These are phyloP conservation scores for Helianthus tuberosus DNA, from an alignment of 129 eudicot genomes.

Conservation along the genomic window DNA sequence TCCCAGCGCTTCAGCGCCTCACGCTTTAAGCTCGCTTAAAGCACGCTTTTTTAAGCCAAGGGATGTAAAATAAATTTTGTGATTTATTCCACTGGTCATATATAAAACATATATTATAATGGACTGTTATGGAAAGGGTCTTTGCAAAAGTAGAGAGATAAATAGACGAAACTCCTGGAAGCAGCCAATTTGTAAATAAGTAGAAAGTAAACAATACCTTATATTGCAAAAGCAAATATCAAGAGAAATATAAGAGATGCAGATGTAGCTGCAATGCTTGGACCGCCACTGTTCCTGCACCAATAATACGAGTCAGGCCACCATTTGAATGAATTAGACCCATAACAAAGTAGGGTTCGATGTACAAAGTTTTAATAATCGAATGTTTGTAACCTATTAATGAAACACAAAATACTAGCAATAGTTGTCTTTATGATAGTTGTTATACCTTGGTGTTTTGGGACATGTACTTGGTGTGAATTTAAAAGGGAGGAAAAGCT, in stretches of 20 bases:
- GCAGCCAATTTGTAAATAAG: neutral
- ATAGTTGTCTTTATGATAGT: no score
- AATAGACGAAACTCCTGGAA: neutral
- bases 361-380: no score
- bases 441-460: no score
- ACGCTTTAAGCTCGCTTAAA: no score
- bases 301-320: neutral
- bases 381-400: conserved; percentile 22
- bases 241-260: conserved; percentile 96
- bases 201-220: conserved; percentile 54
- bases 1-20: no score
- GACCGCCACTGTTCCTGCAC: conserved; percentile 54
- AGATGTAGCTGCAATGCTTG: conserved; percentile 68
- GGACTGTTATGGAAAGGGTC: neutral
- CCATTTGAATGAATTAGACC: neutral
- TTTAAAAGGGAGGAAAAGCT: no score
- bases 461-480: no score
- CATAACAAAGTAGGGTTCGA: no score
- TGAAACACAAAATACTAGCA: no score
- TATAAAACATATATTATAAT: conserved; percentile 3
- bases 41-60: no score
- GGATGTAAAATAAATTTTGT: conserved; percentile 22
- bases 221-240: conserved; percentile 94
- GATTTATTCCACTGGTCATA: neutral
- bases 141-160: neutral